A percentile compares a stretch with the other conserved stretches of the same genome.
These are phyloP conservation scores for Salvia hispanica DNA, from an alignment of 257 asterid species.

Conservation along the genomic window DNA sequence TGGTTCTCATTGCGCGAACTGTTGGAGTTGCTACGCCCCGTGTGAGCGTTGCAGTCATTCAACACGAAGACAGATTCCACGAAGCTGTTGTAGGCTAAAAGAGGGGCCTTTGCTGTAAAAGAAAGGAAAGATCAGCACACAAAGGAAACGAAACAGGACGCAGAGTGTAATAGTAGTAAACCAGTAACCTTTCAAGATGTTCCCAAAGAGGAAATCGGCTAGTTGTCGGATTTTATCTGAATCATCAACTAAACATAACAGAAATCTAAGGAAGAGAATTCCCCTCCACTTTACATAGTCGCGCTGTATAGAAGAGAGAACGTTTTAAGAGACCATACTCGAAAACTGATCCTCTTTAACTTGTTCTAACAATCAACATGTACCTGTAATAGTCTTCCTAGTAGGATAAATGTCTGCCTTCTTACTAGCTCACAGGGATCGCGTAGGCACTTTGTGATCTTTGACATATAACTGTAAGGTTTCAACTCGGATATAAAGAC, in stretches of 20 bases:
- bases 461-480: constrained; percentile 68
- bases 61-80: constrained; percentile 83
- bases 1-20: constrained; percentile 59
- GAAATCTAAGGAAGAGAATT: constrained; percentile 85
- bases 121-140: not conserved
- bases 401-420: constrained; percentile 86
- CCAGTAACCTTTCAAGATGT: constrained; percentile 75
- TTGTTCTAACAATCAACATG: constrained; percentile 4
- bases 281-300: constrained; percentile 98
- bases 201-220: constrained; percentile 91
- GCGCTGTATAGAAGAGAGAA: constrained; percentile 50
- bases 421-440: constrained; percentile 94
- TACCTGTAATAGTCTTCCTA: constrained; percentile 93
- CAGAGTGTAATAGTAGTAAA: constrained; percentile 8
- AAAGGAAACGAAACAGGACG: constrained; percentile 13
- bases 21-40: constrained; percentile 74
- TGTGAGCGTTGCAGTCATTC: constrained; percentile 90
- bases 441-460: constrained; percentile 81
- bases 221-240: constrained; percentile 77
- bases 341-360: constrained; percentile 20
- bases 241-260: constrained; percentile 84
- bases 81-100: constrained; percentile 93
- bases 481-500: constrained; percentile 11
- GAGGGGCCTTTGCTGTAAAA: constrained; percentile 90
- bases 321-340: constrained; percentile 24